phyloP scores from a whole-genome alignment of 129 eudicot species.

The Arctium minus region DNA sequence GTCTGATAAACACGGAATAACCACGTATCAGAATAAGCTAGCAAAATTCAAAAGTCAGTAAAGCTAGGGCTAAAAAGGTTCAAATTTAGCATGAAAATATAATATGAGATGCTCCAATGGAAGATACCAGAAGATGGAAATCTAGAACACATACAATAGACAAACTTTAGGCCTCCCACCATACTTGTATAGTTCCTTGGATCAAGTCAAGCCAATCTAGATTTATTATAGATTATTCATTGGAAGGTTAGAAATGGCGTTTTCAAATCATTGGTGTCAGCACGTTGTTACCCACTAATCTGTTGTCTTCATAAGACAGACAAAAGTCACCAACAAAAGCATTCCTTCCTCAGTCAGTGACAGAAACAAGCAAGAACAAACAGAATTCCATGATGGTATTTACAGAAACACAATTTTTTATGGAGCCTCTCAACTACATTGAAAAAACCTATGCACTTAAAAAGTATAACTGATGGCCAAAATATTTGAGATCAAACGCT shows the following conservation, averaged over 20 bases:
- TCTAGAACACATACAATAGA: neutral
- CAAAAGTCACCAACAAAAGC: neutral
- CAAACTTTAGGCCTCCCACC: neutral
- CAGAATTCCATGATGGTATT: neutral
- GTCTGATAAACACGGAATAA: neutral
- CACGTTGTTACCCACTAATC: neutral
- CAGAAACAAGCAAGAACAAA: neutral
- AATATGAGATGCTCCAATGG: neutral
- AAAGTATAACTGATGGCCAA: neutral
- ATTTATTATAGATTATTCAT: neutral
- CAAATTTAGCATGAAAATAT: neutral
- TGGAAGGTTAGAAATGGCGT: neutral
- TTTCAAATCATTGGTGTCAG: neutral
- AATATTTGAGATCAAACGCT: neutral
- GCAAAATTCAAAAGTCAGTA: neutral
- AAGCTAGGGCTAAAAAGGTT: neutral
- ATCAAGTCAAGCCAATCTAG: neutral
- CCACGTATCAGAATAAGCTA: neutral
- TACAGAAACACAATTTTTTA: neutral
- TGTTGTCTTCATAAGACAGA: neutral
- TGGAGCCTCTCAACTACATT: neutral
- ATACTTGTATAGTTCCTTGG: neutral
- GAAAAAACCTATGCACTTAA: neutral
- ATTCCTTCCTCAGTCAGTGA: neutral
- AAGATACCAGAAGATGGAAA: neutral